Base-by-base conservation (phyloP, 2,329 filamentous ascomycete species). In the Botrytis fragariae region DNA sequence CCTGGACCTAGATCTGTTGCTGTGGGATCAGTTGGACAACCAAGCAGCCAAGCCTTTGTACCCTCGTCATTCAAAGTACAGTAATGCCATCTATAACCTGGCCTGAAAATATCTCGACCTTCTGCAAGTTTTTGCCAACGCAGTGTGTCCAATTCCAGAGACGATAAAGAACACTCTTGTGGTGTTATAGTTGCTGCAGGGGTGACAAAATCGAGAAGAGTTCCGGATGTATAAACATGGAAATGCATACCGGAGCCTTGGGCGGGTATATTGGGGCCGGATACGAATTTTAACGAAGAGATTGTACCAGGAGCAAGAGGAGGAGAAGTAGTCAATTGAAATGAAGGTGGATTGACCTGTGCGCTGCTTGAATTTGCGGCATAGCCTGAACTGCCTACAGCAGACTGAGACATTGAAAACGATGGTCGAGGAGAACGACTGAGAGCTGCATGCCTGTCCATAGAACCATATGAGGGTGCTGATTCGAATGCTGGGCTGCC, bases 51-150 rank as follows among this genome's bases (percentile, higher is more conserved):
- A 12, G 94, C 96, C 81, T 97, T 97, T 10, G 96, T 98, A 9
- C 95, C 95, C 78, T 97, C 93, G 74, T 96, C 91, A 80, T 98
- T 97, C 83, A 98, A 92, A 4, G 94, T 97, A 82, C 96, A 98
- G 81, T 99, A 99, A 82, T 98, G 95, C 96, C 96, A 99, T 74
- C 95, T 90, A 82, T 96, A 98, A n/a, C 92, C 93, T 0, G 90
- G 86, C 77, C 93, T 93, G 83, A 98, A 99, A 48, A 99, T 91
- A 80, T 99, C 96, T 68, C 93, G 92, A 5, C 96, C 96, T 79
- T 98, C 95, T 1, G 95, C 96, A 29, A 99, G 86, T 81, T 95
- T 97, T 82, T 97, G 94, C 96, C 96, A 99, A 65, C 95, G 91
- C 68, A 98, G 84, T 0, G 93, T 92, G 73, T 92, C 92, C 18